Evolutionary conservation across 2,329 filamentous ascomycete genomes (phyloP).

Genomic region (Aspergillus neoniger): DNA sequence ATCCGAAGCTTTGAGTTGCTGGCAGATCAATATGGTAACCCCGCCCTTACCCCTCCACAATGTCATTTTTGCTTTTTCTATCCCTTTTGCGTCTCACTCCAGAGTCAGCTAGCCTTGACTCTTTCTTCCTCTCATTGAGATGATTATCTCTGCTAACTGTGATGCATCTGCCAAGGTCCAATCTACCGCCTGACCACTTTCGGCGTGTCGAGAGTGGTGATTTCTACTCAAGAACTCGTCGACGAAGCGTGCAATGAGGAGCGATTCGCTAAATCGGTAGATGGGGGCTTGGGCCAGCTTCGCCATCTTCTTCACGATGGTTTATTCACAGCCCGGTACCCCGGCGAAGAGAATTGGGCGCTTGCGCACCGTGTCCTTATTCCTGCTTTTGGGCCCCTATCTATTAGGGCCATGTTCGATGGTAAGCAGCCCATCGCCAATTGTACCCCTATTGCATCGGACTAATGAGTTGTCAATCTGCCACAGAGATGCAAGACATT

Average conservation of each 20-base stretch:
- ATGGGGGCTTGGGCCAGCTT: slow-evolving; percentile 55
- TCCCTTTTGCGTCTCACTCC: not conserved
- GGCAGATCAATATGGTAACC: slow-evolving; percentile 65
- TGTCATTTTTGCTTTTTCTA: not conserved
- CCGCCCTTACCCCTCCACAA: slow-evolving; percentile 15
- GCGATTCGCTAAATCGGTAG: slow-evolving; percentile 62
- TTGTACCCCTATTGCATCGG: not conserved
- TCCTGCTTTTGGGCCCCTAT: slow-evolving; percentile 51
- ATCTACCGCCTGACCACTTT: slow-evolving; percentile 60
- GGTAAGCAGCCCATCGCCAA: slow-evolving; percentile 22
- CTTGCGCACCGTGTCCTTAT: slow-evolving; percentile 57
- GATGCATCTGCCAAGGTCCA: slow-evolving; percentile 46
- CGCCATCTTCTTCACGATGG: slow-evolving; percentile 65
- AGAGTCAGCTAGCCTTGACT: not conserved
- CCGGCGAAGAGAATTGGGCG: slow-evolving; percentile 60
- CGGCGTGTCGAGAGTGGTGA: slow-evolving; percentile 49
- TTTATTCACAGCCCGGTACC: slow-evolving; percentile 60
- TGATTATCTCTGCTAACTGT: not conserved
- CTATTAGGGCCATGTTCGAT: slow-evolving; percentile 47
- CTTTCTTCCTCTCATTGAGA: not conserved
- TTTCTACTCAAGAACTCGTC: slow-evolving; percentile 57
- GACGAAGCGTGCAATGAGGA: slow-evolving; percentile 67
- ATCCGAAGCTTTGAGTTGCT: slow-evolving; percentile 58
- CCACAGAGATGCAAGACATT: slow-evolving; percentile 45
- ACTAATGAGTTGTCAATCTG: not conserved